Percentiles rank a stretch among this genome's conserved stretches.
phyloP scores from a whole-genome alignment of 2,329 filamentous ascomycete species.

The Stachybotrys echinatus region DNA sequence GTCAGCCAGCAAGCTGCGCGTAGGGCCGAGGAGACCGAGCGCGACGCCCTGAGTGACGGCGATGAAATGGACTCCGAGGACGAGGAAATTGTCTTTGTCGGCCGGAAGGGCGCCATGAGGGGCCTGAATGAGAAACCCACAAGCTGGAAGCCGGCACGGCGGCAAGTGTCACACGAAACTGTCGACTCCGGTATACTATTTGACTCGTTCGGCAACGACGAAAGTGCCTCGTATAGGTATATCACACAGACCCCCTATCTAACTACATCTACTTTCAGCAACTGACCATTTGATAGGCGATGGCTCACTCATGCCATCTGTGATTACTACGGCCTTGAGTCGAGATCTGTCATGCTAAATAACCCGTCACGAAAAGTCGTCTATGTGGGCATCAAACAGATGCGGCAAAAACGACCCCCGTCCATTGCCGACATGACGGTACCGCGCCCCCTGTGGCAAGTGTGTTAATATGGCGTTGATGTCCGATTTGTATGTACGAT shows the following conservation, averaged over 20 bases:
- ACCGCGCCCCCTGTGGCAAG: slow-evolving; percentile 60
- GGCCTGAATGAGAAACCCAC: slow-evolving; percentile 27
- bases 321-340: slow-evolving; percentile 83
- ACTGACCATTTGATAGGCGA: slow-evolving; percentile 47
- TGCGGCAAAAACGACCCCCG: slow-evolving; percentile 15
- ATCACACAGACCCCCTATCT: slow-evolving; percentile 25
- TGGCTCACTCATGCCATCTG: slow-evolving; percentile 93
- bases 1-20: slow-evolving; percentile 34
- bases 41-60: slow-evolving; percentile 15
- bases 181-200: slow-evolving; percentile 66
- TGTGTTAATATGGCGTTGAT: slow-evolving; percentile 34
- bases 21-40: slow-evolving; percentile 10
- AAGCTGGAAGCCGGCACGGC: slow-evolving; percentile 43
- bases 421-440: slow-evolving; percentile 25
- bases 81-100: slow-evolving; percentile 90
- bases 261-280: neutral
- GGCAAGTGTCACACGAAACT: slow-evolving; percentile 54
- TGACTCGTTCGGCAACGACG: slow-evolving; percentile 71
- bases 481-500: neutral
- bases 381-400: slow-evolving; percentile 68
- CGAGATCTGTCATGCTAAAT: slow-evolving; percentile 71
- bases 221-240: slow-evolving; percentile 75
- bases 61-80: slow-evolving; percentile 50
- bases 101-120: slow-evolving; percentile 57
- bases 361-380: slow-evolving; percentile 71